phyloP scores from a whole-genome alignment of 371 early-diverging fungal species.

The Mortierella sp. region DNA sequence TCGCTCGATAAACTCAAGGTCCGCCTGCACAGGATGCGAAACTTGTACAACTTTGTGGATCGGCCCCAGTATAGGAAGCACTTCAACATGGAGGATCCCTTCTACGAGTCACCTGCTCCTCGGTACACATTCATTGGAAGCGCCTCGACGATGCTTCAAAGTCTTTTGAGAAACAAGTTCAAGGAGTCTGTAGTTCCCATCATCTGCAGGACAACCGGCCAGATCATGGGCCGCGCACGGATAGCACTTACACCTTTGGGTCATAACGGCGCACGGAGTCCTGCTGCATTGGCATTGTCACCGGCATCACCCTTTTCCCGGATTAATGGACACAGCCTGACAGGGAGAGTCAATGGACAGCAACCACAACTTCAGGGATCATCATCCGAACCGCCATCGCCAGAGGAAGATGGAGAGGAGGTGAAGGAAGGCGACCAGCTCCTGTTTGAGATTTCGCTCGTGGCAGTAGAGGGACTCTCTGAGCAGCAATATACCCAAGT shows the following conservation, averaged over 20 bases:
- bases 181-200: slow-evolving; percentile 68
- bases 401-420: slow-evolving; percentile 11
- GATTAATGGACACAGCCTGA: not conserved
- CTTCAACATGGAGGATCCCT: slow-evolving; percentile 84
- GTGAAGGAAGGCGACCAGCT: slow-evolving; percentile 68
- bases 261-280: slow-evolving; percentile 13
- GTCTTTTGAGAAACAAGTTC: slow-evolving; percentile 65
- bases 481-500: slow-evolving; percentile 84
- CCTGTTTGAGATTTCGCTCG: slow-evolving; percentile 81
- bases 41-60: slow-evolving; percentile 81
- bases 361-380: not conserved
- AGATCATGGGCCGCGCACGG: slow-evolving; percentile 62
- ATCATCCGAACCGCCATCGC: not conserved
- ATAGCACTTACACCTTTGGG: slow-evolving; percentile 66
- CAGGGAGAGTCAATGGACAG: not conserved
- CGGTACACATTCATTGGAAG: slow-evolving; percentile 78
- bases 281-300: not conserved
- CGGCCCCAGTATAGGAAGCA: slow-evolving; percentile 80
- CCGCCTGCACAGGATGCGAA: slow-evolving; percentile 84
- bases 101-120: slow-evolving; percentile 77
- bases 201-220: slow-evolving; percentile 73
- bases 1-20: slow-evolving; percentile 77
- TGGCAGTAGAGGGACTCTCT: slow-evolving; percentile 77
- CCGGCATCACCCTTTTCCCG: not conserved
- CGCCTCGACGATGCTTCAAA: slow-evolving; percentile 66